Evolutionary conservation across 371 early-diverging fungal species (phyloP).

Genomic region (Massospora cicadina): DNA sequence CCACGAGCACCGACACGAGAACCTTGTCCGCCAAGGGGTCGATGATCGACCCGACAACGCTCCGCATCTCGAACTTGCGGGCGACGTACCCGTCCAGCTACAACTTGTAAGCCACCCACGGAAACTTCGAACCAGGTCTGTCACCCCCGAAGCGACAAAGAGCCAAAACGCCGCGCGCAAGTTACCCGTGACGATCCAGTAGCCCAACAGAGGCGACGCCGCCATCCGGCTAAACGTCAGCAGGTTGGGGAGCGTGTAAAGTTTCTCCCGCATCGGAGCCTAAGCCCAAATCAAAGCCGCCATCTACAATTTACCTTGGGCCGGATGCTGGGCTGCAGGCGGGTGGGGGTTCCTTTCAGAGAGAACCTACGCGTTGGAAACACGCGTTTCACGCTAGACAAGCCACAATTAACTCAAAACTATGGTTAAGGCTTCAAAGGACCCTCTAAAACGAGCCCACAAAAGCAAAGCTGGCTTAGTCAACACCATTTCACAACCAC

Average conservation of each 20-base stretch:
- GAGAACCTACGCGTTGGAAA: too few species aligned
- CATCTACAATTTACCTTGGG: too few species aligned
- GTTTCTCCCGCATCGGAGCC: constrained; percentile 35
- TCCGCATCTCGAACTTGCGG: constrained; percentile 64
- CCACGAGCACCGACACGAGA: constrained; percentile 77
- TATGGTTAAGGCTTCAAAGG: too few species aligned
- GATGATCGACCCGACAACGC: constrained; percentile 73
- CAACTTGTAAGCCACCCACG: neutral
- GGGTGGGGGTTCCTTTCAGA: too few species aligned
- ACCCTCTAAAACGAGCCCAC: too few species aligned
- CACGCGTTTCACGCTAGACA: too few species aligned
- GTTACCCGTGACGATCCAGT: constrained; percentile 54
- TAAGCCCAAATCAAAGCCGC: too few species aligned
- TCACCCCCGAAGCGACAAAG: constrained; percentile 61
- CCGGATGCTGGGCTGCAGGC: too few species aligned
- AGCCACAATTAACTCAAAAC: too few species aligned
- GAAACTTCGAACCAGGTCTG: constrained; percentile 48
- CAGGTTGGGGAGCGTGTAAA: constrained; percentile 76
- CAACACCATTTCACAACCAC: too few species aligned
- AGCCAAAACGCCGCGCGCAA: constrained; percentile 46
- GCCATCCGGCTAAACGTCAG: constrained; percentile 59
- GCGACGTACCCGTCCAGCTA: constrained; percentile 88
- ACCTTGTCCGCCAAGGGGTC: constrained; percentile 96
- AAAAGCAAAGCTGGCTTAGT: too few species aligned
- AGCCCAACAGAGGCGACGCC: constrained; percentile 73